Base-by-base conservation (phyloP, 2,329 filamentous ascomycete species). In the Neophaeococcomyces aloes region DNA sequence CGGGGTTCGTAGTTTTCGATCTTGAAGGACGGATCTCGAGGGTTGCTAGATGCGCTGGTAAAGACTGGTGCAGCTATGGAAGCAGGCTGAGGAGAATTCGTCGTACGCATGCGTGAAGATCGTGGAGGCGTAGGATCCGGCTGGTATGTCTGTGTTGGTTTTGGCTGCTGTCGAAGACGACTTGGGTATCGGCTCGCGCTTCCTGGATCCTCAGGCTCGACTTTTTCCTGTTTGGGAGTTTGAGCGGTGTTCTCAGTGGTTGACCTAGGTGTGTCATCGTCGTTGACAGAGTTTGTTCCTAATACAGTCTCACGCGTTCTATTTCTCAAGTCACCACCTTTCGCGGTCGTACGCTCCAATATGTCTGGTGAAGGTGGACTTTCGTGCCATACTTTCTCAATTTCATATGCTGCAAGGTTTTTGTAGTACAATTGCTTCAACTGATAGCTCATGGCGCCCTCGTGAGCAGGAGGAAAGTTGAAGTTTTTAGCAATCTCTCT, bases 361-460 rank as follows among this genome's bases (percentile, higher is more conserved):
- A 94, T 93, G 56, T 93, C 85, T 54, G 83, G 86, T 4, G 86
- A 86, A 13, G 87, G 87, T 0, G 87, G 87, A 49, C 87, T 84
- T 62, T 83, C 79, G 42, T 79, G 75, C 65, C 88, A 83, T 32
- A 87, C 66, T 8, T 78, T 81, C 36, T 76, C 77, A 57, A 94
- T 91, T 64, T 94, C 87, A 63, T 83, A 94, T 1, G 87, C 86
- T 68, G 83, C 82, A 34, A 94, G 74, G 56, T 89, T 86, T 62
- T 86, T 88, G 69, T 93, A 93, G 67, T 91, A 94, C 50, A 83
- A 79, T 44, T 83, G 82, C 66, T 94, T 94, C 44, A 94, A 69
- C 47, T 83, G 76, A 65, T 93, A 94, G 11, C 86, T 86, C 47
- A 86, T 78, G n/a, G 86, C 85, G 5, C 86, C 75, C 48, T 85